Evolutionary conservation across 1,284 basidiomycete species (phyloP), one percentile per base, ranked within the genome.

Genomic region (Cutaneotrichosporon sp.): DNA sequence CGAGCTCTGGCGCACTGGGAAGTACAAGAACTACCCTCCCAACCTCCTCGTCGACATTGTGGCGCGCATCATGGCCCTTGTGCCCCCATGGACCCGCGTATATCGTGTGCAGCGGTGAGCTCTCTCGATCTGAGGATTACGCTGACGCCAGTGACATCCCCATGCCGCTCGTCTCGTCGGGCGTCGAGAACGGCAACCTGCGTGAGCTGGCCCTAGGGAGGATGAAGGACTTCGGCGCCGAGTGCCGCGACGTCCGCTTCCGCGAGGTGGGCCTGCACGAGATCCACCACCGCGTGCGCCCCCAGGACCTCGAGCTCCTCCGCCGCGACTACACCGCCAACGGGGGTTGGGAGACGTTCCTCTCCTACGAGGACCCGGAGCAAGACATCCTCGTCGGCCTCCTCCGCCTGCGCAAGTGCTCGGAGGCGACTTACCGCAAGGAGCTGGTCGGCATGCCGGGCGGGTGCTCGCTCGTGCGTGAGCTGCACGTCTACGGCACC

Each of bases 261-360:
- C 90, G 97, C 55, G 97, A 99, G 85, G 97, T 99, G 50, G 97
- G 97, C 47, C 91, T 95, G 60, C 95, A 98, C 80, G 97, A 99
- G 81, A 99, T 99, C 58, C 97, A 99, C 78, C 88, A 97, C 82
- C 95, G 97, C 81, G 92, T 98, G 52, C 87, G 94, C 43, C 97
- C 97, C 54, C 92, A 95, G 73, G 91, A 93, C 33, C 91, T 97
- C 59, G 97, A 99, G 80, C 88, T 99, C n/a, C 87, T 99, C 38
- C 87, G 97, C 57, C 85, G 97, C 54, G 97, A 99, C 79, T 99
- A 99, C 79, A 84, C 90, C 2, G 97, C 97, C 29, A 99, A 99
- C 72, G 95, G 92, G 3, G 92, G 95, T 25, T 99, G 97, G 97
- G 97, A 99, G 81, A 98, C 95, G 0, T 99, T 99, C 85, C 82